Conservation (phyloP, 2,329 filamentous ascomycete genomes). For the Teratosphaeria destructans region DNA sequence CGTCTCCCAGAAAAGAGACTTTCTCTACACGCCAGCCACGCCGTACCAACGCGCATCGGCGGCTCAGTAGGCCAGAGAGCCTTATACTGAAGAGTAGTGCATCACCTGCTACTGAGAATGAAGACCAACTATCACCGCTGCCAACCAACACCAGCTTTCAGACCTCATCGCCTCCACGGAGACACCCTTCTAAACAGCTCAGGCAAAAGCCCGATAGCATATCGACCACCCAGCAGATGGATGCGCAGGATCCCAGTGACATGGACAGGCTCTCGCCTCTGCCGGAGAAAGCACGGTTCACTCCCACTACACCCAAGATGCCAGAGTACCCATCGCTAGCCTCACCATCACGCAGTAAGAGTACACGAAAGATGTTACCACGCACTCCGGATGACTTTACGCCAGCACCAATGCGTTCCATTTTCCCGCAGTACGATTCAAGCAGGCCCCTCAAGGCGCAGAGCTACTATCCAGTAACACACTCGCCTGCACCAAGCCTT, state of each 20-base stretch:
- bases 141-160: constrained; percentile 16
- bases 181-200: constrained; percentile 7
- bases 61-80: constrained; percentile 8
- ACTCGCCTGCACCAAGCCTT: constrained; percentile 50
- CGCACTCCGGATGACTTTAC: neutral
- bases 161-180: constrained; percentile 7
- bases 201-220: constrained; percentile 3
- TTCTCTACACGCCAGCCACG: neutral
- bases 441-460: constrained; percentile 56
- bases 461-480: constrained; percentile 54
- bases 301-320: constrained; percentile 4
- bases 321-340: constrained; percentile 8
- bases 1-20: constrained; percentile 1
- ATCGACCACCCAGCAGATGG: neutral
- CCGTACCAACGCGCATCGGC: constrained; percentile 7
- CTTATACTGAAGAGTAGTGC: constrained; percentile 4
- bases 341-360: neutral
- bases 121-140: constrained; percentile 17
- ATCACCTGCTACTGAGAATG: constrained; percentile 5
- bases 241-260: neutral
- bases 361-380: neutral
- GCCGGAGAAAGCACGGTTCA: constrained; percentile 15
- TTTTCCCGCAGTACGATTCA: constrained; percentile 67
- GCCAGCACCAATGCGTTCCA: constrained; percentile 42
- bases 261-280: constrained; percentile 16